These are phyloP conservation scores for Chlorophyllum brunneum DNA, from an alignment of 768 basidiomycete genomes.

Conservation along the genomic window DNA sequence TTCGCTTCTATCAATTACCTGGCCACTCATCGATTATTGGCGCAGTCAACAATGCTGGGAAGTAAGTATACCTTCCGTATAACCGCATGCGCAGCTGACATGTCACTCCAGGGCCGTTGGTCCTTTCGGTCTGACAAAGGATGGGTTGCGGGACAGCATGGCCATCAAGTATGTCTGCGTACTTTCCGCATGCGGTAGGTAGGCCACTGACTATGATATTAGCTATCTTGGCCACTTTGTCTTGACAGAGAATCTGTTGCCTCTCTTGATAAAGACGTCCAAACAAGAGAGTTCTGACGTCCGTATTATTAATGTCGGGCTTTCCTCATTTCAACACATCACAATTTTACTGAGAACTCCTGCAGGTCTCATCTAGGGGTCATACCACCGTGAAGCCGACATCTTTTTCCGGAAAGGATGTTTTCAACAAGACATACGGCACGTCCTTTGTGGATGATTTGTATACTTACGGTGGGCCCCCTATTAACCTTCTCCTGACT, in stretches of 20 bases:
- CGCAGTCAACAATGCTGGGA: constrained; percentile 51
- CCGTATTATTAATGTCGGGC: constrained; percentile 54
- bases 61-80: neutral
- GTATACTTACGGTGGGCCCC: constrained; percentile 30
- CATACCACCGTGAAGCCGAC: constrained; percentile 19
- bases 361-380: constrained; percentile 29
- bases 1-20: neutral
- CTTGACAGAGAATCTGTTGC: constrained; percentile 52
- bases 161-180: constrained; percentile 6
- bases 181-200: neutral
- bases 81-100: neutral
- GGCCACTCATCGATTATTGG: neutral
- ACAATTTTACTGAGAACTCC: too few species aligned
- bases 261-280: constrained; percentile 49
- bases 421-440: constrained; percentile 33
- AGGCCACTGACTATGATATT: neutral
- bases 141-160: constrained; percentile 15
- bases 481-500: neutral
- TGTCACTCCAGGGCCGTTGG: neutral
- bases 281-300: constrained; percentile 47
- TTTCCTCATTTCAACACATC: too few species aligned
- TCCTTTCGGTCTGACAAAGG: constrained; percentile 15
- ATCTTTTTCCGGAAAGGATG: constrained; percentile 28
- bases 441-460: constrained; percentile 16
- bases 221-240: constrained; percentile 55